A percentile compares a stretch with the other conserved stretches of the same genome.
These are phyloP conservation scores for Ceratobasidium sp. DNA, from an alignment of 1,284 basidiomycete species.

Conservation along the genomic window DNA sequence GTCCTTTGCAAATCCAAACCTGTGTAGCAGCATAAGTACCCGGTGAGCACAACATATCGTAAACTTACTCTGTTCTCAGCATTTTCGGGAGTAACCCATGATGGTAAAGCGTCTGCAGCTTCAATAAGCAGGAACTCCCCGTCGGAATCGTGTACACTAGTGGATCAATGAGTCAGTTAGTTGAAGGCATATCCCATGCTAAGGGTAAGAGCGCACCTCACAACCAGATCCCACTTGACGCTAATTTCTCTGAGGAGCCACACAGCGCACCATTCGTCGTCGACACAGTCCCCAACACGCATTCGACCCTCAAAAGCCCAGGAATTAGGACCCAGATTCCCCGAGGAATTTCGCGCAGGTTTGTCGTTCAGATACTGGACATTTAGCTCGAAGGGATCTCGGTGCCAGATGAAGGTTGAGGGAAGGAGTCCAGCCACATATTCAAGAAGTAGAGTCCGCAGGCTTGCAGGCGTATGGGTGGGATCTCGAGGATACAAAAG, in stretches of 20 bases:
- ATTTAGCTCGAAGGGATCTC: constrained; percentile 86
- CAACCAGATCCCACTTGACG: constrained; percentile 76
- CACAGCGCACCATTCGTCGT: constrained; percentile 95
- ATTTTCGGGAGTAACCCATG: constrained; percentile 92
- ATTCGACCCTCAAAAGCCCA: constrained; percentile 79
- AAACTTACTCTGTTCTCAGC: constrained; percentile 87
- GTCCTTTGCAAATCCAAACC: constrained; percentile 90
- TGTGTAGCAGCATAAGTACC: constrained; percentile 54
- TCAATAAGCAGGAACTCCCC: constrained; percentile 98
- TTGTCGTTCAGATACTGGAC: constrained; percentile 59
- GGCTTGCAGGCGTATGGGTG: constrained; percentile 69
- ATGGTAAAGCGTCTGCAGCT: constrained; percentile 88
- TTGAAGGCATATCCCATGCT: constrained; percentile 41
- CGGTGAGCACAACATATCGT: constrained; percentile 53
- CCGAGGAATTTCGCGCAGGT: constrained; percentile 48
- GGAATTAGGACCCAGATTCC: constrained; percentile 57
- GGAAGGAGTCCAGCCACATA: constrained; percentile 67
- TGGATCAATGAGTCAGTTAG: constrained; percentile 43
- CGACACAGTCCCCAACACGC: constrained; percentile 91
- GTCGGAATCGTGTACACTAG: constrained; percentile 86
- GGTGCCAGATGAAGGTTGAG: constrained; percentile 82
- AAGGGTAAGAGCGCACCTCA: constrained; percentile 66
- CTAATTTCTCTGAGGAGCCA: constrained; percentile 86
- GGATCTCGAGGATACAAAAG: constrained; percentile 71
- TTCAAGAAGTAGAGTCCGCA: constrained; percentile 74